Evolutionary conservation across 352 stramenopile species (phyloP).

Genomic region (Pythium periplocum): DNA sequence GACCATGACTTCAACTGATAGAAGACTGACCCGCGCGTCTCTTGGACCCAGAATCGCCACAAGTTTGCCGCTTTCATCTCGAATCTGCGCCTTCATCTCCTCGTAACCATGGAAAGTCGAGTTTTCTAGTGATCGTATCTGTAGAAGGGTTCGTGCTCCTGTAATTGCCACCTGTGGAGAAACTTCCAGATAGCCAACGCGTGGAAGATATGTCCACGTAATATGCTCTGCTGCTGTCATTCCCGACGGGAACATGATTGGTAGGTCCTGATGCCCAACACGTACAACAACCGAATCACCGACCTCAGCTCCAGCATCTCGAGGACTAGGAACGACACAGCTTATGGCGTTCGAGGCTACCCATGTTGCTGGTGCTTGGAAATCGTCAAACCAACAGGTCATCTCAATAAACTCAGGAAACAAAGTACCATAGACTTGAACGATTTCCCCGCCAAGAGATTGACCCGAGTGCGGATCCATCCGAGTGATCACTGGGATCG

Average conservation of each 20-base stretch:
- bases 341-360: constrained; percentile 1
- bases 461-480: constrained; percentile 1
- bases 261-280: not conserved
- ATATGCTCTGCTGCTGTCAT: not conserved
- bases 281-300: constrained; percentile 1
- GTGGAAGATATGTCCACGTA: constrained; percentile 2
- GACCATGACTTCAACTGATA: no score
- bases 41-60: no score
- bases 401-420: constrained; percentile 5
- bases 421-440: constrained; percentile 2
- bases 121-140: no score
- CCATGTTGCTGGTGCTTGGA: constrained; percentile 5
- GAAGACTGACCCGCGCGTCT: no score
- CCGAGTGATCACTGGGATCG: not conserved
- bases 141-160: no score
- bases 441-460: constrained; percentile 1
- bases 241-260: no score
- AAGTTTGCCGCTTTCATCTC: no score
- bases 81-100: no score
- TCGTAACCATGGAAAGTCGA: no score
- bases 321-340: constrained; percentile 5
- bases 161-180: constrained; percentile 1
- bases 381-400: constrained; percentile 10
- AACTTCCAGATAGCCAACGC: not conserved
- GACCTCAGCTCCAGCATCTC: not conserved